Base-by-base conservation (phyloP, 2,329 filamentous ascomycete species). In the Sarocladium kiliense region DNA sequence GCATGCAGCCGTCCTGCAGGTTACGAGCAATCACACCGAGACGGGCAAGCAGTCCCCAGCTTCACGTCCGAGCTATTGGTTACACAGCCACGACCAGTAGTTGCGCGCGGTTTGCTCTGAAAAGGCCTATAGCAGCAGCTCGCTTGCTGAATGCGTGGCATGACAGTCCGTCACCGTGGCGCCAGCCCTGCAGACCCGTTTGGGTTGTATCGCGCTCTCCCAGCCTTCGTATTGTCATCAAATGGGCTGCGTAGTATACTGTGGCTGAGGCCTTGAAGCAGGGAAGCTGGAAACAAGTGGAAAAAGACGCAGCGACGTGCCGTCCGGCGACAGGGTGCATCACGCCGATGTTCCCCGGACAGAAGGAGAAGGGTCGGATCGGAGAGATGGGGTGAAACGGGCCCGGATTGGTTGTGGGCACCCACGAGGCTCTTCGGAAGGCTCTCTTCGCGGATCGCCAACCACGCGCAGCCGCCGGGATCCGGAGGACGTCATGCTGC, bases 71-170 rank as follows among this genome's bases (percentile, higher is more conserved):
- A 51, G 47, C 47, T 51, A 51, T 34, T 51, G 47, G 26, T 12
- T 51, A 36, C 47, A 51, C 47, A 34, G 47, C 47, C 47, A 51
- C 47, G n/a, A 18, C 27, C 10, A 34, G 47, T 18, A 44, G 16
- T n/a, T 23, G n/a, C 21, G 44, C 21, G 21, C 41, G n/a, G 3
- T 44, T 44, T 25, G 23, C 10, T 12, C 25, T 7, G n/a, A 5
- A 47, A 47, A 4, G 23, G 18, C 44, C 44, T 30, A 47, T 27
- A 16, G 25, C 44, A 47, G 12, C 21, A n/a, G 21, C 14, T 47
- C 25, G 44, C 11, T 30, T 27, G 44, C 16, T 47, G 44, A 3
- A 47, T 26, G 25, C 41, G 9, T 4, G 18, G 9, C 18, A 23
- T 44, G 9, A 47, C 23, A 30, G 21, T 44, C 44, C 7, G 27